Conservation (phyloP, 441 rosid genomes). For the Croton laevigatus region DNA sequence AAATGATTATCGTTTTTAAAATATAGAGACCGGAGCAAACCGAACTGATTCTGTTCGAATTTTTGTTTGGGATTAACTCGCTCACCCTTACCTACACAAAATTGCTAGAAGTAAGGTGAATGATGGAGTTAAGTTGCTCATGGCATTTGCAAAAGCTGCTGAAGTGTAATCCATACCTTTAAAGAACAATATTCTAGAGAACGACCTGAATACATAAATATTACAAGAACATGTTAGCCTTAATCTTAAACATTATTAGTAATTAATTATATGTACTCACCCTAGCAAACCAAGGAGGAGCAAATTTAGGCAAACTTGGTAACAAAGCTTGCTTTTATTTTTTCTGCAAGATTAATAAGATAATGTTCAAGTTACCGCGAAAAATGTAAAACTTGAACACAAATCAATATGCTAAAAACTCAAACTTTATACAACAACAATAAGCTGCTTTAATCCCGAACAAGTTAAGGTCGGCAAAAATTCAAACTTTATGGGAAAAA, state of each 20-base stretch:
- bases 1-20: too few relatives aligned
- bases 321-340: background rate
- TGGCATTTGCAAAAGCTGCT: conserved; percentile 11
- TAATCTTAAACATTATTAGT: too few relatives aligned
- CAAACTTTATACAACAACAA: too few relatives aligned
- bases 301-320: background rate
- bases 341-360: background rate
- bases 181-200: background rate
- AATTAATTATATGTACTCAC: background rate
- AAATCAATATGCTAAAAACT: too few relatives aligned
- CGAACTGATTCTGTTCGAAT: too few relatives aligned
- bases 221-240: background rate
- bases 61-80: too few relatives aligned
- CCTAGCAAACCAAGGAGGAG: background rate
- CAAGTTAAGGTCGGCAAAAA: too few relatives aligned
- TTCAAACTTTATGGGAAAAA: too few relatives aligned
- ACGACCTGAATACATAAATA: background rate
- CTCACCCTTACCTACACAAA: background rate
- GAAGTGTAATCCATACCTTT: conserved; percentile 11
- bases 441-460: too few relatives aligned
- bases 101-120: conserved; percentile 10
- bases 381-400: too few relatives aligned
- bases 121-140: conserved; percentile 9
- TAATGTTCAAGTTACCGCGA: too few relatives aligned
- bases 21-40: too few relatives aligned